Evolutionary conservation across 768 basidiomycete genomes (phyloP), one percentile per base, ranked within the genome.

Genomic region (Agrocybe chaxingu): DNA sequence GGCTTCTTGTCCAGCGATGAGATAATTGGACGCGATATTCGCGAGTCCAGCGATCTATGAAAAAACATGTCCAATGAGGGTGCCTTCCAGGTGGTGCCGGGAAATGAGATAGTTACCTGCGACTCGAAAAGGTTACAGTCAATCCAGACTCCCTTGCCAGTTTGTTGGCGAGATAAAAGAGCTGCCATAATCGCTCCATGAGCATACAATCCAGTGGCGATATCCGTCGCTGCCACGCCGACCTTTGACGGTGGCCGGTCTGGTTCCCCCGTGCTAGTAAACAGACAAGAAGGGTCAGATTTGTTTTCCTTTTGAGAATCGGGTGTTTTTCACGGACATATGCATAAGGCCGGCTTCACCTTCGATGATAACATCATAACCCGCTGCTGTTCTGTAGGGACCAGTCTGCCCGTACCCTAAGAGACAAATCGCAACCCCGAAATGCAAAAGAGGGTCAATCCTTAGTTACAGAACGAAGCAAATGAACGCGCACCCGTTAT

Each of bases 281-380:
- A 46, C 35, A 46, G 35, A 34, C 39, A 63, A 33, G 30, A 13
- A 32, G 29, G 16, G 30, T 54, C 30, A 51, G 40, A 45, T 44
- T 6, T 45, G 29, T 16, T 24, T 51, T 13, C 39, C 24, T 30
- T 40, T 42, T 24, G 19, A 13, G 49, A 18, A 55, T 10, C 42
- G 48, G 37, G 35, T 49, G 24, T 12, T 45, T 37, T 39, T 24
- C 41, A 73, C 84, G 54, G 38, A 91, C 87, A 94, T 94, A 66
- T 94, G 91, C 92, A 94, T 94, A 45, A 96, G 70, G 8, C 95
- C 96, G 32, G 94, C 92, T 66, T 96, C 93, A 2, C 84, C 93
- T 64, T 93, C 89, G 24, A 90, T 84, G 19, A 85, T 70, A 19
- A 93, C 93, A 64, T 93, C 92, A 66, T 95, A 96, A 10, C 94